Percentiles rank a stretch among this genome's conserved stretches.
These are phyloP conservation scores for Saccharomyces hybrid DNA, from an alignment of 1,139 yeast genomes.

Conservation along the genomic window DNA sequence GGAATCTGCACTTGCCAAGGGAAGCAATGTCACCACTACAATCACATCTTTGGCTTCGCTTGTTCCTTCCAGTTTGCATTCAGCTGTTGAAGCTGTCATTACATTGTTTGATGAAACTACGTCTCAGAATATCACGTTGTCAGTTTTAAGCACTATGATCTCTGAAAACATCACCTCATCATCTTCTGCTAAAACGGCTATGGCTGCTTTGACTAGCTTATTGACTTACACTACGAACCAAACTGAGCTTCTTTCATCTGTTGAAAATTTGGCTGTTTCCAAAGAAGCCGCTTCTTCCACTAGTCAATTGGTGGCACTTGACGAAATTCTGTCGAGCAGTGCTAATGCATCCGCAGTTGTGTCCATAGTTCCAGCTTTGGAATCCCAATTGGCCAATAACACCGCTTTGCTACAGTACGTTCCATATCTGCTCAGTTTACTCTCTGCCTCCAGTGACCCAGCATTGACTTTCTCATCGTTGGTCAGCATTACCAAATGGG, in stretches of 20 bases:
- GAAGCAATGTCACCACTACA: slow-evolving; percentile 6
- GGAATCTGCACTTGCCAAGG: slow-evolving; percentile 3
- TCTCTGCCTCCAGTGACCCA: slow-evolving; percentile 25
- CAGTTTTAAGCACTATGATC: slow-evolving; percentile 17
- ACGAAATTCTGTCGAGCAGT: slow-evolving; percentile 20
- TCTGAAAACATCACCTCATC: slow-evolving; percentile 22
- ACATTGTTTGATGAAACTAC: slow-evolving; percentile 12
- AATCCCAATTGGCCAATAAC: slow-evolving; percentile 13
- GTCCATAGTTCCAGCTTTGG: slow-evolving; percentile 15
- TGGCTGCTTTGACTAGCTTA: slow-evolving; percentile 17
- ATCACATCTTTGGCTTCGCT: slow-evolving; percentile 13
- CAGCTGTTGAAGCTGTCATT: slow-evolving; percentile 12
- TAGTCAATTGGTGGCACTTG: slow-evolving; percentile 20
- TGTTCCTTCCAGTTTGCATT: slow-evolving; percentile 9
- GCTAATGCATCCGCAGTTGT: slow-evolving; percentile 21
- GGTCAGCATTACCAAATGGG: slow-evolving; percentile 23
- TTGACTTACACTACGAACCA: slow-evolving; percentile 16
- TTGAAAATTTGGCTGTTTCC: slow-evolving; percentile 17
- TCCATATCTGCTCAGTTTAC: slow-evolving; percentile 22
- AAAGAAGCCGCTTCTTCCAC: slow-evolving; percentile 21
- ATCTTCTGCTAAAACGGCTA: slow-evolving; percentile 18
- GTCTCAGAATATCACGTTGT: slow-evolving; percentile 18
- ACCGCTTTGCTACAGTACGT: slow-evolving; percentile 14
- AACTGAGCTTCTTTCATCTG: slow-evolving; percentile 17
- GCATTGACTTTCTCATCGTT: slow-evolving; percentile 23